Percentiles rank a stretch among this genome's conserved stretches.
Evolutionary conservation across 129 eudicot species (phyloP).

Genomic region (Scalesia atractyloides): DNA sequence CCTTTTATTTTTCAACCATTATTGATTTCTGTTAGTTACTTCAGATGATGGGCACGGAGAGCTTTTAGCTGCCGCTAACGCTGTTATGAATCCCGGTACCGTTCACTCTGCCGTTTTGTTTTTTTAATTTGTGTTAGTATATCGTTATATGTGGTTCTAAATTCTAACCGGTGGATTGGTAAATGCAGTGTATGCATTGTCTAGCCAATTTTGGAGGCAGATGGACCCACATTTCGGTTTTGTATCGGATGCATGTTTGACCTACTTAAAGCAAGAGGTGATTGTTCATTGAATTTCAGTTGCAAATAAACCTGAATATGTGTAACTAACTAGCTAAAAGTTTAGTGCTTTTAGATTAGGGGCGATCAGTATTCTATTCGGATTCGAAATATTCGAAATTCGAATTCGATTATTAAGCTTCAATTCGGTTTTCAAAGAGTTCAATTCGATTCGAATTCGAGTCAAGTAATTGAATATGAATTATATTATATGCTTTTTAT

Average conservation of each 20-base stretch:
- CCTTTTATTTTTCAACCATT: slow-evolving; percentile 7
- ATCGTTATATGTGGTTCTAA: slow-evolving; percentile 8
- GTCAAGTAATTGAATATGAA: too few relatives aligned
- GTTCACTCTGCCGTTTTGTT: slow-evolving; percentile 7
- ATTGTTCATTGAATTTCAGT: neutral
- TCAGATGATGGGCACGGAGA: slow-evolving; percentile 76
- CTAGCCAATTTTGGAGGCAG: slow-evolving; percentile 67
- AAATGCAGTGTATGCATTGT: slow-evolving; percentile 53
- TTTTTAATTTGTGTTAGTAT: neutral
- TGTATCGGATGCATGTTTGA: slow-evolving; percentile 53
- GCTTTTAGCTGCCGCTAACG: slow-evolving; percentile 73
- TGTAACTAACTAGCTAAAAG: neutral
- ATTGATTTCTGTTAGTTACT: slow-evolving; percentile 41
- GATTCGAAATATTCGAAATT: too few relatives aligned
- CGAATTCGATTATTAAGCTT: too few relatives aligned
- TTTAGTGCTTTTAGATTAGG: slow-evolving; percentile 7
- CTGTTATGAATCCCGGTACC: slow-evolving; percentile 63
- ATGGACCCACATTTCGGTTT: slow-evolving; percentile 65
- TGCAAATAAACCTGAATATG: neutral
- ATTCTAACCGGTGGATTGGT: slow-evolving; percentile 8
- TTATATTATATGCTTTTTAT: too few relatives aligned
- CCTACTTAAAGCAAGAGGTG: slow-evolving; percentile 63
- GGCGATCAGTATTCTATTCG: too few relatives aligned
- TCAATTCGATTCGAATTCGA: too few relatives aligned
- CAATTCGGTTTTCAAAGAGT: too few relatives aligned